Evolutionary conservation across 2,329 filamentous ascomycete species (phyloP).

Genomic region (Fusarium nodosum): DNA sequence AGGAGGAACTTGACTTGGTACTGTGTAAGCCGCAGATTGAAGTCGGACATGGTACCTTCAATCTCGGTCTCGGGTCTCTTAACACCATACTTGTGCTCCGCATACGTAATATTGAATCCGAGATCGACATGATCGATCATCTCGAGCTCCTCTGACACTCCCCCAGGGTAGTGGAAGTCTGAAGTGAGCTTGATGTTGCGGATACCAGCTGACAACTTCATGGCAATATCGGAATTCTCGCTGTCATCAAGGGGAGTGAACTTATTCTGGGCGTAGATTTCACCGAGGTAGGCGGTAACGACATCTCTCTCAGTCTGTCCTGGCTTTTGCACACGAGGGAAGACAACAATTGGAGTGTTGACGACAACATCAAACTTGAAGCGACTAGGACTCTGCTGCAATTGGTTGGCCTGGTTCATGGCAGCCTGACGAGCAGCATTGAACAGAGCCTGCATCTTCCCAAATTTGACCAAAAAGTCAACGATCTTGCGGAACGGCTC

Average conservation of each 20-base stretch:
- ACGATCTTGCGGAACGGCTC: conserved; percentile 99
- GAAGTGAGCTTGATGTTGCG: conserved; percentile 93
- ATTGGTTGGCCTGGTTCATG: conserved; percentile 90
- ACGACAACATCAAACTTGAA: conserved; percentile 95
- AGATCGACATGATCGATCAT: conserved; percentile 98
- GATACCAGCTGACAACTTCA: conserved; percentile 91
- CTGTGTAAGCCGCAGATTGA: conserved; percentile 90
- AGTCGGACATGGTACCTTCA: conserved; percentile 90
- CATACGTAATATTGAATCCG: conserved; percentile 90
- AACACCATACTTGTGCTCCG: conserved; percentile 82
- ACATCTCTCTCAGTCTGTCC: conserved; percentile 81
- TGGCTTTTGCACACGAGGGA: conserved; percentile 82
- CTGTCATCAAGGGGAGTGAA: conserved; percentile 88
- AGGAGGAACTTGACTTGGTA: conserved; percentile 91
- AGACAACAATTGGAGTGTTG: conserved; percentile 95
- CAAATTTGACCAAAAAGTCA: conserved; percentile 97
- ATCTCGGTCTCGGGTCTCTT: conserved; percentile 93
- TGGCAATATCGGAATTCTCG: conserved; percentile 79
- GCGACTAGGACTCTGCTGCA: conserved; percentile 89
- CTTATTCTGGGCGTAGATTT: conserved; percentile 96
- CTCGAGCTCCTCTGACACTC: conserved; percentile 85
- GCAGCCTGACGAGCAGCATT: conserved; percentile 96
- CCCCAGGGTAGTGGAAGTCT: conserved; percentile 82
- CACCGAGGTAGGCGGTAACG: conserved; percentile 92
- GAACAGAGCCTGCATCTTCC: conserved; percentile 99